Evolutionary conservation across 176 grass and related monocot species (phyloP).

Genomic region (Puya raimondii): DNA sequence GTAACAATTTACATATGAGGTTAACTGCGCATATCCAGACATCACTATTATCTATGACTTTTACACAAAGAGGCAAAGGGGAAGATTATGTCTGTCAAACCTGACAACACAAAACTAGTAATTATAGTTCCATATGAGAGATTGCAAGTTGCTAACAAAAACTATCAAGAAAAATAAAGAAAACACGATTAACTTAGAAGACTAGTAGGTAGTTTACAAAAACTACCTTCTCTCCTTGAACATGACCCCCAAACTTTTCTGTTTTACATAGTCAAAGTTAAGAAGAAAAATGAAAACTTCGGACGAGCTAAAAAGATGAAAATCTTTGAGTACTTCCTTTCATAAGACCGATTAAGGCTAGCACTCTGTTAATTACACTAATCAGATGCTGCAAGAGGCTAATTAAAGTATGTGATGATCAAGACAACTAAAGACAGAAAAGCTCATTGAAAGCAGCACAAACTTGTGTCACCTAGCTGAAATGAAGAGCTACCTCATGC

Average conservation of each 20-base stretch:
- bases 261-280: too few relatives aligned
- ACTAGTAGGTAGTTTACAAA: neutral
- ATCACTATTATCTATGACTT: neutral
- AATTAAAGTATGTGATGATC: neutral
- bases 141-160: neutral
- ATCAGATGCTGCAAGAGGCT: neutral
- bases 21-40: neutral
- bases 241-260: too few relatives aligned
- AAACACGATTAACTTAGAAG: neutral
- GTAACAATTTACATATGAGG: neutral
- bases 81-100: neutral
- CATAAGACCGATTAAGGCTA: neutral
- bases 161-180: neutral
- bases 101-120: neutral
- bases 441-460: neutral
- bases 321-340: neutral
- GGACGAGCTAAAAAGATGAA: neutral
- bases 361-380: neutral
- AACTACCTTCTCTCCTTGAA: too few relatives aligned
- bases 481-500: too few relatives aligned
- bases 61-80: too few relatives aligned
- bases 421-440: neutral
- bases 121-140: neutral
- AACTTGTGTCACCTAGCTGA: too few relatives aligned
- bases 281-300: neutral